Conservation (phyloP, 305 asterid genomes). For the Rubia balearica region DNA sequence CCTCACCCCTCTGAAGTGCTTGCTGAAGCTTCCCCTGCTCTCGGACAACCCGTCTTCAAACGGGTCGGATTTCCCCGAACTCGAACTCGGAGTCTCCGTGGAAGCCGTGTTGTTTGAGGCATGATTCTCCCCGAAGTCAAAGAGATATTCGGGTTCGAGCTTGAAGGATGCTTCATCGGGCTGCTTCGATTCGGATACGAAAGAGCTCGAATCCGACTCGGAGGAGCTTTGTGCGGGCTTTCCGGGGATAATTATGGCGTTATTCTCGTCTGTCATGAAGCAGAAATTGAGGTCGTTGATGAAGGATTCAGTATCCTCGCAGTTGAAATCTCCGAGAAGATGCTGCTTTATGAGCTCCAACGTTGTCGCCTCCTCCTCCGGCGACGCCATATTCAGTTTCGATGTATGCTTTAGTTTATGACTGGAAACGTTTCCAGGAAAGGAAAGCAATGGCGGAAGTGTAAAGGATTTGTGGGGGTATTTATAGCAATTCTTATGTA, state of each 20-base stretch:
- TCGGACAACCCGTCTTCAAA: conserved; percentile 2
- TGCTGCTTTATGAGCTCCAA: conserved; percentile 46
- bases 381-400: conserved; percentile 4
- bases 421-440: neutral
- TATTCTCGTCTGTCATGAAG: conserved; percentile 12
- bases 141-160: conserved; percentile 11
- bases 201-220: conserved; percentile 21
- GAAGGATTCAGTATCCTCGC: conserved; percentile 28
- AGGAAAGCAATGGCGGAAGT: neutral
- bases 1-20: conserved; percentile 55
- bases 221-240: conserved; percentile 7
- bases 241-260: neutral
- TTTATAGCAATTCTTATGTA: neutral
- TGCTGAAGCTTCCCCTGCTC: neutral
- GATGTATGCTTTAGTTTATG: neutral
- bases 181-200: conserved; percentile 19
- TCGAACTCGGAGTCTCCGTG: neutral
- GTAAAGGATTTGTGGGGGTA: neutral
- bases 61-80: conserved; percentile 6
- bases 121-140: conserved; percentile 20
- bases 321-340: conserved; percentile 38
- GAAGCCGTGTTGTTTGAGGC: conserved; percentile 7
- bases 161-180: conserved; percentile 18
- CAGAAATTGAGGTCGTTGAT: conserved; percentile 24
- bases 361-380: conserved; percentile 24